Evolutionary conservation across 2,329 filamentous ascomycete species (phyloP).

Genomic region (Fusarium torulosum): DNA sequence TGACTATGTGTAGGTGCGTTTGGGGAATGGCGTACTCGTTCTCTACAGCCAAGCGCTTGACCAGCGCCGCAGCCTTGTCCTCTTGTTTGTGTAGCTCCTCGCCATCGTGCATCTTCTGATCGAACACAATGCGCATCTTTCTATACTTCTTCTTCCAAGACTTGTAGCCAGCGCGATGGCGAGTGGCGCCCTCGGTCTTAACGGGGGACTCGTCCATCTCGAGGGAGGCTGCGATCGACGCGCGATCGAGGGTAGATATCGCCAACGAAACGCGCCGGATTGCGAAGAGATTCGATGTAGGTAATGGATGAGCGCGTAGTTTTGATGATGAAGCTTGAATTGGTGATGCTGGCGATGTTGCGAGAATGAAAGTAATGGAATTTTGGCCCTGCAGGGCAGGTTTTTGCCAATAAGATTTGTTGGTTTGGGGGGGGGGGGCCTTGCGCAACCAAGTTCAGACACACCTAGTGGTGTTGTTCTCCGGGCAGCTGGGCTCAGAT

Average conservation of each 20-base stretch:
- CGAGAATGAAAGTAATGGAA: conserved; percentile 27
- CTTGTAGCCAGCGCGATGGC: conserved; percentile 67
- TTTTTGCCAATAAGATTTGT: conserved; percentile 28
- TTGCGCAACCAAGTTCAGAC: conserved; percentile 27
- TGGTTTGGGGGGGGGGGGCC: conserved; percentile 28
- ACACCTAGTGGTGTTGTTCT: conserved; percentile 40
- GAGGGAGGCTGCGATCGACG: conserved; percentile 16
- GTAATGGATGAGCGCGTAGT: conserved; percentile 16
- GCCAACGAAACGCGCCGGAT: conserved; percentile 18
- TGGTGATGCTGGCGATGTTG: conserved; percentile 34
- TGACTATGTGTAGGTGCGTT: conserved; percentile 14
- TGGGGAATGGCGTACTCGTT: conserved; percentile 79
- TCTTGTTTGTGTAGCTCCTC: conserved; percentile 86
- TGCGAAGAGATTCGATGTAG: conserved; percentile 2
- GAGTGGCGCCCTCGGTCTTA: conserved; percentile 60
- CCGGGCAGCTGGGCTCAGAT: background rate
- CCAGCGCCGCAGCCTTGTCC: conserved; percentile 82
- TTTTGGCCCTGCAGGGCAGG: background rate
- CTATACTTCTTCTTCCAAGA: conserved; percentile 94
- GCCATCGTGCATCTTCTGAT: conserved; percentile 81
- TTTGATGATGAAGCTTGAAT: conserved; percentile 15
- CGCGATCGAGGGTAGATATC: conserved; percentile 19
- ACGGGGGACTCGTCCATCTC: conserved; percentile 54
- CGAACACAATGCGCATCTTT: conserved; percentile 86
- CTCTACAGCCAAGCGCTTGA: conserved; percentile 86